Evolutionary conservation across 371 early-diverging fungal species (phyloP).

Genomic region (Mortierella sp.): DNA sequence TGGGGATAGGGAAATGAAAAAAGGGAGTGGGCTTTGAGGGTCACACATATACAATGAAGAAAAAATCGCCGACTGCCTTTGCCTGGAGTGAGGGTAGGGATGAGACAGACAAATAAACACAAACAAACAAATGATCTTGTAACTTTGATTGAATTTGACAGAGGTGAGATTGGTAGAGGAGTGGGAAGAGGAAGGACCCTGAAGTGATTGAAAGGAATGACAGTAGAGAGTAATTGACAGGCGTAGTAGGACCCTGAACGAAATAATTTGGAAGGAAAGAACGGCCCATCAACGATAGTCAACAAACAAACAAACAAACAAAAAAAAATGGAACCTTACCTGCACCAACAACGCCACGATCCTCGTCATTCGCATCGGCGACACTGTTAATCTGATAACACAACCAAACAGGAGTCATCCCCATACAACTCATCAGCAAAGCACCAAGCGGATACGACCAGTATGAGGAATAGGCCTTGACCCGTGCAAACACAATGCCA

Average conservation of each 20-base stretch:
- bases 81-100: no score
- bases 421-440: constrained; percentile 8
- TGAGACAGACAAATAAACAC: no score
- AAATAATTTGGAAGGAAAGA: background rate
- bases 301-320: background rate
- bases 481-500: background rate
- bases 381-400: constrained; percentile 42
- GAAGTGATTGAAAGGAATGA: background rate
- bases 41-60: background rate
- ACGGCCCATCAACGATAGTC: background rate
- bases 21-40: no score
- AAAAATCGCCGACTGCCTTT: background rate
- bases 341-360: constrained; percentile 39
- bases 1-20: no score
- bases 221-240: background rate
- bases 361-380: constrained; percentile 30
- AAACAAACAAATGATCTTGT: no score
- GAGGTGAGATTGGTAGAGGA: background rate
- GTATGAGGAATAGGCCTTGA: background rate
- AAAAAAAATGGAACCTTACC: background rate
- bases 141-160: background rate
- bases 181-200: background rate
- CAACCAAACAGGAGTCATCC: constrained; percentile 35
- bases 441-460: background rate
- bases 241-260: background rate